Evolutionary conservation across 192 early-diverging fungal species (phyloP).

Genomic region (Glomus cerebriforme): DNA sequence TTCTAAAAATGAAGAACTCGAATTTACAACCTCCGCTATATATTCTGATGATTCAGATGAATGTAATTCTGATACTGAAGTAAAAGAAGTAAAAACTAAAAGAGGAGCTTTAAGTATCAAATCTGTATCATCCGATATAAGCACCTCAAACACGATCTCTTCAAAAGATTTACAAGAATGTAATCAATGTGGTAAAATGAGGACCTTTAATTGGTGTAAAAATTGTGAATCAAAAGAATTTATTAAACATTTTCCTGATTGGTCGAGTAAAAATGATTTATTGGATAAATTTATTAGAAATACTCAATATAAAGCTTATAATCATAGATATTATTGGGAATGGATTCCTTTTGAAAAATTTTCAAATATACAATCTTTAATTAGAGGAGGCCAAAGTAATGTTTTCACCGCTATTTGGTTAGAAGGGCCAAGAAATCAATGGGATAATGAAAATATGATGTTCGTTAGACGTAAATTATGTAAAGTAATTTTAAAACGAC

Average conservation of each 20-base stretch:
- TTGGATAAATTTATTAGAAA: constrained; percentile 1
- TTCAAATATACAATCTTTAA: background rate
- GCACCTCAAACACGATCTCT: too few relatives aligned
- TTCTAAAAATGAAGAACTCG: background rate
- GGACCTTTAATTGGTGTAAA: background rate
- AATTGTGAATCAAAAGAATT: constrained; percentile 5
- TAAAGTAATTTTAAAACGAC: background rate
- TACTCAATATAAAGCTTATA: background rate
- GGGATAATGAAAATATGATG: background rate
- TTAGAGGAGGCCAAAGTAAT: background rate
- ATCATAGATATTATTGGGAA: background rate
- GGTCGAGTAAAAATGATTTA: constrained; percentile 1
- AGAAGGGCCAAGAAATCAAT: background rate
- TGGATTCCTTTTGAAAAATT: constrained; percentile 1
- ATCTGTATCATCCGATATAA: too few relatives aligned
- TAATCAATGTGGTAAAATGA: background rate
- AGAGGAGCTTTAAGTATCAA: background rate
- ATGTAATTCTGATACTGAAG: background rate
- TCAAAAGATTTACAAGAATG: background rate
- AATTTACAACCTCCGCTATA: background rate
- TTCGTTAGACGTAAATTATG: background rate
- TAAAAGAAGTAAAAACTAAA: too few relatives aligned
- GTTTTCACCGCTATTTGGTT: background rate
- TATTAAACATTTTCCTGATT: background rate
- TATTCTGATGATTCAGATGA: background rate